Evolutionary conservation across 306 rosid genomes (phyloP).

Genomic region (Cucumis melo): DNA sequence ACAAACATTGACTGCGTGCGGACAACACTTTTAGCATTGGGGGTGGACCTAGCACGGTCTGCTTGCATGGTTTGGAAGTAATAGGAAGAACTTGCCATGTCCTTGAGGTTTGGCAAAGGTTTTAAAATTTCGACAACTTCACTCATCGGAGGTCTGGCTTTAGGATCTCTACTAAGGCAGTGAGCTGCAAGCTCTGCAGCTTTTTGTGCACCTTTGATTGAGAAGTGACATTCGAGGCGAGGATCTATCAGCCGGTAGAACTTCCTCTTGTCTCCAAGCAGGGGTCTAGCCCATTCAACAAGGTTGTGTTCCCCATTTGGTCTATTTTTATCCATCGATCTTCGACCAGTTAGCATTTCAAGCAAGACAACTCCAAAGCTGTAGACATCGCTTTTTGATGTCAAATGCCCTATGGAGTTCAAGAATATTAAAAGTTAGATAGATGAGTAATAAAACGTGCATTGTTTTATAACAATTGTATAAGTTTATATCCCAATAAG

Average conservation of each 20-base stretch:
- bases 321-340: conserved; percentile 81
- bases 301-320: conserved; percentile 95
- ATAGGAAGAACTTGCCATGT: conserved; percentile 74
- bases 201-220: conserved; percentile 71
- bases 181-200: conserved; percentile 59
- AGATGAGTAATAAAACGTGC: background rate
- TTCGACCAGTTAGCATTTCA: conserved; percentile 83
- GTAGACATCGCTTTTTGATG: conserved; percentile 87
- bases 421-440: background rate
- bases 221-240: conserved; percentile 93
- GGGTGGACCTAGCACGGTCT: conserved; percentile 55
- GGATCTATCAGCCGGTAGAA: conserved; percentile 69
- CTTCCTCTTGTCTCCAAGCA: conserved; percentile 60
- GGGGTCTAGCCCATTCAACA: conserved; percentile 82
- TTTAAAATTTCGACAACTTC: conserved; percentile 60
- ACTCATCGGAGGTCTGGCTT: conserved; percentile 78
- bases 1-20: conserved; percentile 42
- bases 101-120: conserved; percentile 73
- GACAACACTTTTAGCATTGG: conserved; percentile 37
- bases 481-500: background rate
- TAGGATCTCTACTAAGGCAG: conserved; percentile 88
- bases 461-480: background rate
- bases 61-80: conserved; percentile 54
- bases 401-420: conserved; percentile 52
- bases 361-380: conserved; percentile 94